Evolutionary conservation across 306 rosid species (phyloP), one percentile per base, ranked within the genome.

Genomic region (Castanospermum australe): DNA sequence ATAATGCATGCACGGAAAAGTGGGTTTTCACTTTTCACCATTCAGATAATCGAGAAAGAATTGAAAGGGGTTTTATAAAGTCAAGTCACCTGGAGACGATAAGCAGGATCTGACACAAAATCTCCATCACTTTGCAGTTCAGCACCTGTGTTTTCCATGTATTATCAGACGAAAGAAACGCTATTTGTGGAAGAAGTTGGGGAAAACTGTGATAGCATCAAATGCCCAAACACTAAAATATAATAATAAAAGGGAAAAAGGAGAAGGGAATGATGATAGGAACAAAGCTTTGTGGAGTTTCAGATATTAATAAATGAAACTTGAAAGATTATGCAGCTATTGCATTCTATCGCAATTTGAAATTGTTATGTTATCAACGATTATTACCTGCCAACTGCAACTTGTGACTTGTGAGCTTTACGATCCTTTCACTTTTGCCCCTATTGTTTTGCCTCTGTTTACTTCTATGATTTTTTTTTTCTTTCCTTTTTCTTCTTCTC

Each of bases 111-210:
- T 8, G 79, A 67, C 24, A 69, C 61, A 36, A 72, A 81, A 68
- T 76, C 84, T 71, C 44, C 83, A 15, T 52, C 69, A 60, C 20
- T 77, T 73, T 45, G 84, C 73, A 84, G 84, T 71, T 84, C 79
- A 56, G 41, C 73, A 61, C 39, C 87, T 67, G 81, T 81, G 69
- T 32, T 83, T 57, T 86, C 92, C 94, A 88, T 89, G 79, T 63
- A 83, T 65, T 28, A 59, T 56, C 20, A 63, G 38, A 78, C 22
- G 36, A 18, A 45, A 30, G 79, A 44, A 78, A 71, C 44, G 81
- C 59, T 78, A 71, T 44, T 18, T 6, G 20, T 5, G 36, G 42
- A 18, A 36, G n/a, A 20, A 63, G 5, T 15, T 17, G 13, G 66
- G 57, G 11, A 28, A 25, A 67, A 24, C 56, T 47, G 71, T 30